A percentile compares a stretch with the other conserved stretches of the same genome.
phyloP scores from a whole-genome alignment of 352 stramenopile species.

The Phytopythium helicoides region DNA sequence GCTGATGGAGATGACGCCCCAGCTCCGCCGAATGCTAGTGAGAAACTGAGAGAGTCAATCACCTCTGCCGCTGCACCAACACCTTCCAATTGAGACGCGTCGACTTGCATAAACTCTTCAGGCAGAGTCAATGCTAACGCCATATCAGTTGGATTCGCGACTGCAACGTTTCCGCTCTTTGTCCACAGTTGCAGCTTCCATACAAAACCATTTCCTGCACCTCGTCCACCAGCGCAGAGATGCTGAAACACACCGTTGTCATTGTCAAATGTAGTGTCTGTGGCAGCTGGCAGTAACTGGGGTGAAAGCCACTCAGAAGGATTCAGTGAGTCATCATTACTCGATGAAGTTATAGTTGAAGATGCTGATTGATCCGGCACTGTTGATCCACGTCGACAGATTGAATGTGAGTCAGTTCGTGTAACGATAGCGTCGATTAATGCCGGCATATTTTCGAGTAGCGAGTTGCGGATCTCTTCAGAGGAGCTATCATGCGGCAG shows the following conservation, averaged over 20 bases:
- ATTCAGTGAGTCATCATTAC: constrained; percentile 30
- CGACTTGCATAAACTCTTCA: constrained; percentile 35
- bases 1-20: constrained; percentile 50
- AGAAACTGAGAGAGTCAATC: constrained; percentile 81
- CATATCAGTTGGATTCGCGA: constrained; percentile 71
- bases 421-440: constrained; percentile 66
- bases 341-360: constrained; percentile 22
- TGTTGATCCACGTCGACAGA: constrained; percentile 63
- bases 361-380: constrained; percentile 43
- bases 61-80: constrained; percentile 57
- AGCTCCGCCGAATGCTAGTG: constrained; percentile 86
- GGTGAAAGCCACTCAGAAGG: constrained; percentile 57
- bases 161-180: constrained; percentile 70
- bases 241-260: not conserved
- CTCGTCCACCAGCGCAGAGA: constrained; percentile 78
- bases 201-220: constrained; percentile 71
- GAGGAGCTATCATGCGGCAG: constrained; percentile 74
- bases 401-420: constrained; percentile 56
- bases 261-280: not conserved
- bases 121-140: constrained; percentile 22
- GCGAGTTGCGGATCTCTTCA: constrained; percentile 40
- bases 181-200: constrained; percentile 94
- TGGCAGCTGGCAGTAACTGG: not conserved
- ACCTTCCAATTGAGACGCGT: constrained; percentile 36
- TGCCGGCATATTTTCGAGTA: constrained; percentile 47